Evolutionary conservation across 1,284 basidiomycete species (phyloP).

Genomic region (Pyrrhoderma lamaoense): DNA sequence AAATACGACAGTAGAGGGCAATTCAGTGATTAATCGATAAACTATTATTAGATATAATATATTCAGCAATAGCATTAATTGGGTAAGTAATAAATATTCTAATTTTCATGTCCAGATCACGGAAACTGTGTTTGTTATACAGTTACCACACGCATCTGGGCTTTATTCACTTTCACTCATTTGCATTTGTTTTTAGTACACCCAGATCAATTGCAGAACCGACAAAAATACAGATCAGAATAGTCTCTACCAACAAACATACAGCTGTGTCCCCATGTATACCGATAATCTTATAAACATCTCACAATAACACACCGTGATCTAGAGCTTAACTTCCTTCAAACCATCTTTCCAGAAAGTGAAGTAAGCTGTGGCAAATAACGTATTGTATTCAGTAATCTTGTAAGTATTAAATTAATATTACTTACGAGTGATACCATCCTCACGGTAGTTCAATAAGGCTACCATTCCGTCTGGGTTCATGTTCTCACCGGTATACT

Average conservation of each 20-base stretch:
- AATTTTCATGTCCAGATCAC: no score
- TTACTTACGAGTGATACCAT: conserved; percentile 68
- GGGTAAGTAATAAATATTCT: no score
- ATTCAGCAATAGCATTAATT: no score
- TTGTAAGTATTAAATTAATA: not conserved
- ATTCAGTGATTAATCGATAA: no score
- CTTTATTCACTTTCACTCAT: not conserved
- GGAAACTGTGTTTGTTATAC: no score
- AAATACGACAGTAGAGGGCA: no score
- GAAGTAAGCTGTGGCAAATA: conserved; percentile 66
- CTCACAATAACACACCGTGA: not conserved
- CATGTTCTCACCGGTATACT: conserved; percentile 85
- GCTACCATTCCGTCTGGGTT: conserved; percentile 86
- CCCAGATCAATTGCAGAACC: not conserved
- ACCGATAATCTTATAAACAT: not conserved
- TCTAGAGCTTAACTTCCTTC: conserved; percentile 58
- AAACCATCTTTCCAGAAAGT: conserved; percentile 92
- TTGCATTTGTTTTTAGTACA: not conserved
- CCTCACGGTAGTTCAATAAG: conserved; percentile 79
- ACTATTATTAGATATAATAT: no score
- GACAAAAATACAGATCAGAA: not conserved
- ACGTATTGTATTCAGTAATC: not conserved
- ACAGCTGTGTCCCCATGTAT: not conserved
- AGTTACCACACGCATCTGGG: not conserved
- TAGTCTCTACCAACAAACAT: not conserved